A percentile compares a stretch with the other conserved stretches of the same genome.
Evolutionary conservation across 768 basidiomycete species (phyloP).

Genomic region (Stropharia rugosoannulata): DNA sequence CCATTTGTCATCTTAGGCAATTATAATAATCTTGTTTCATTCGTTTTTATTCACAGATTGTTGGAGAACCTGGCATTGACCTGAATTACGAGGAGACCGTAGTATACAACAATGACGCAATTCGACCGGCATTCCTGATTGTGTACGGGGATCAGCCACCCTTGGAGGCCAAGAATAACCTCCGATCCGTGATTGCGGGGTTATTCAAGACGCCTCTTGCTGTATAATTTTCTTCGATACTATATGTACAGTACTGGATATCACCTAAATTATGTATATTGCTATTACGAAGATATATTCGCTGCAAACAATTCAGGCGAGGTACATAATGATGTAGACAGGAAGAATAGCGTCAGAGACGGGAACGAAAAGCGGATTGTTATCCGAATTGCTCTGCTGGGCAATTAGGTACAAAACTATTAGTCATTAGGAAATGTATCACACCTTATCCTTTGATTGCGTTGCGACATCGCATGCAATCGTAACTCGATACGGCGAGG

Average conservation of each 20-base stretch:
- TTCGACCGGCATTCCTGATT: conserved; percentile 65
- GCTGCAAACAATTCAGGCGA: conserved; percentile 6
- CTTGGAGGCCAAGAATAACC: conserved; percentile 22
- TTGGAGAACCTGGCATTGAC: conserved; percentile 62
- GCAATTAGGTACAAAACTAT: neutral
- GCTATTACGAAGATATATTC: neutral
- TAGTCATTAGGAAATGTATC: conserved; percentile 2
- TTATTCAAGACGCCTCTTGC: conserved; percentile 51
- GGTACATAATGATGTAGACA: conserved; percentile 60
- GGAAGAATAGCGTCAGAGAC: conserved; percentile 56
- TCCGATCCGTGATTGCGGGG: conserved; percentile 33
- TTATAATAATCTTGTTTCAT: neutral
- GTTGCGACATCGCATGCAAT: conserved; percentile 58
- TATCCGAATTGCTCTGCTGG: conserved; percentile 37
- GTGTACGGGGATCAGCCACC: conserved; percentile 47
- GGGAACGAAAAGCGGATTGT: conserved; percentile 53
- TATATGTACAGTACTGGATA: no score
- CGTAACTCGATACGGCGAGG: conserved; percentile 66
- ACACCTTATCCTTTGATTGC: conserved; percentile 32
- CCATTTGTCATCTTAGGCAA: neutral
- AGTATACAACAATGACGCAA: conserved; percentile 64
- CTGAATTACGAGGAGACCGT: conserved; percentile 72
- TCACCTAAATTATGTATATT: neutral
- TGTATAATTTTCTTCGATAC: conserved; percentile 25
- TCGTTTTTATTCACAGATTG: conserved; percentile 35